Base-by-base conservation (phyloP, 176 grass and related monocot genomes). In the Paspalum vaginatum region DNA sequence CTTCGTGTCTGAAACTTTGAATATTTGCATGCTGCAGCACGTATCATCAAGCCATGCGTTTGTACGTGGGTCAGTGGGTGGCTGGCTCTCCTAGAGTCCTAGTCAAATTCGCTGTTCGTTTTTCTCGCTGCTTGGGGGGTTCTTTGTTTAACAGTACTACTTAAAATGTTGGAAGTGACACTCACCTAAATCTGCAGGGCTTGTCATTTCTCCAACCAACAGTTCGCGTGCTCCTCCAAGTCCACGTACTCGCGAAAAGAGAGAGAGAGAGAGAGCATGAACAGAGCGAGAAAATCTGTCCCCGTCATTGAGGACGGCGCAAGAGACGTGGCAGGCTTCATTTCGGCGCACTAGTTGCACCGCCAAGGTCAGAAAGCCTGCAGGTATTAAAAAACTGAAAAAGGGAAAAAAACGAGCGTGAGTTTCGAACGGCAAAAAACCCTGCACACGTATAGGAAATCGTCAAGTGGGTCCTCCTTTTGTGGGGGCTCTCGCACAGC, bases 381-480 rank as follows among this genome's bases (percentile, higher is more conserved):
- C 81, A 68, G 48, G 12, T 11, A 48, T 40, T 57, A 24, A 49
- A 68, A 79, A 80, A 40, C 53, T 60, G 22, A 26, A 60, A 1
- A 13, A 49, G 5, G 3, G 0, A 4, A 48, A 18, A 27, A 70
- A 80, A 47, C 41, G 4, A 25, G 43, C 10, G 44, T 24, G 46
- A 62, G 52, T 70, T 80, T 69, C n/a, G 45, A 89, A 80, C 70
- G 85, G 71, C 64, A 56, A 81, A 85, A 85, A 89, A 49, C 48
- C 63, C 77, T 81, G 77, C 71, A 85, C 70, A 64, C 61, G 16
- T 17, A 11, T 15, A 39, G 47, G 65, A 80, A 85, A 56, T 54
- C 63, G n/a, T n/a, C 32, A 64, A 81, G 39, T 64, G 70, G 70
- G 55, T 85, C 82, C 77, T 70, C 68, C 20, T 11, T 25, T n/a